phyloP scores from a whole-genome alignment of 1,139 yeast species.

The Lodderomyces beijingensis region DNA sequence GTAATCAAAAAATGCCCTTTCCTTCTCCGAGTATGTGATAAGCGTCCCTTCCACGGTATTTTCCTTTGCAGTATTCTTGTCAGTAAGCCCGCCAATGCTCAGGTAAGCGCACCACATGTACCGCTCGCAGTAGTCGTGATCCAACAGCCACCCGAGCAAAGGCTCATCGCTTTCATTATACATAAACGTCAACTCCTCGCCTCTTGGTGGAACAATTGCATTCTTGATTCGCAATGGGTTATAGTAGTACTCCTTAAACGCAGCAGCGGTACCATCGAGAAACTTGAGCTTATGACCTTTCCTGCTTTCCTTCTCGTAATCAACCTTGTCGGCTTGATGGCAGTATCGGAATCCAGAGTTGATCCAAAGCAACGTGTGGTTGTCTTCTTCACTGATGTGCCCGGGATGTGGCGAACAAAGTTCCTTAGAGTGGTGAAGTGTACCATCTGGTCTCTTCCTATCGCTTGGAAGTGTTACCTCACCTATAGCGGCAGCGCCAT shows the following conservation, averaged over 20 bases:
- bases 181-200: conserved; percentile 11
- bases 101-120: conserved; percentile 47
- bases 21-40: conserved; percentile 20
- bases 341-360: conserved; percentile 33
- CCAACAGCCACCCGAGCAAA: conserved; percentile 30
- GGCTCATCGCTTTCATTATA: conserved; percentile 28
- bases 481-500: conserved; percentile 29
- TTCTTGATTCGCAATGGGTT: conserved; percentile 21
- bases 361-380: conserved; percentile 28
- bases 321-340: conserved; percentile 22
- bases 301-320: conserved; percentile 23
- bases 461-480: conserved; percentile 20
- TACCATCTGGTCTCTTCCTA: conserved; percentile 17
- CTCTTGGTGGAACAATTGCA: conserved; percentile 31
- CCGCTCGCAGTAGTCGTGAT: conserved; percentile 31
- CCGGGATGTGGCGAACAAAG: conserved; percentile 45
- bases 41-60: conserved; percentile 23
- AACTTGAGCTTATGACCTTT: conserved; percentile 18
- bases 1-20: conserved; percentile 21
- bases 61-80: conserved; percentile 16
- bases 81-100: conserved; percentile 31
- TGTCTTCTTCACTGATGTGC: conserved; percentile 31
- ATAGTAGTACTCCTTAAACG: conserved; percentile 20
- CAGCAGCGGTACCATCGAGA: conserved; percentile 14
- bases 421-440: conserved; percentile 22